These are phyloP conservation scores for Macrophomina phaseolina DNA, from an alignment of 2,329 filamentous ascomycete species.

Conservation along the genomic window DNA sequence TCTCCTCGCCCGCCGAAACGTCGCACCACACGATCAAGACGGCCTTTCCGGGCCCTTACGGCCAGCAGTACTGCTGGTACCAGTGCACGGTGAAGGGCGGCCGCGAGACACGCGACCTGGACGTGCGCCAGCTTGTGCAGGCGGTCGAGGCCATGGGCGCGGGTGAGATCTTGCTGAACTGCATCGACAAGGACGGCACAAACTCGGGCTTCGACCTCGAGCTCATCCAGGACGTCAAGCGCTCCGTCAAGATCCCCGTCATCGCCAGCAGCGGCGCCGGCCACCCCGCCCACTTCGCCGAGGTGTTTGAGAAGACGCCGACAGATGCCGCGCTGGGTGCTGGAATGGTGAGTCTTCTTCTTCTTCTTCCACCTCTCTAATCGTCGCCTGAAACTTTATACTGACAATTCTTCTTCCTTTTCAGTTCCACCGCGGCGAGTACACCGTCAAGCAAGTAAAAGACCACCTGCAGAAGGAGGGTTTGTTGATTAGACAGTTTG, in stretches of 20 bases:
- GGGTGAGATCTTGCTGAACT: conserved; percentile 94
- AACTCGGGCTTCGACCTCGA: conserved; percentile 95
- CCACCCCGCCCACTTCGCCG: conserved; percentile 82
- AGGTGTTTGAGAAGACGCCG: conserved; percentile 84
- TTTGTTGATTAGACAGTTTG: conserved; percentile 79
- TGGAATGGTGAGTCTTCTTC: conserved; percentile 71
- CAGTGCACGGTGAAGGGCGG: conserved; percentile 97
- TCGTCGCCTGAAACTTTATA: background rate
- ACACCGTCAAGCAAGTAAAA: conserved; percentile 93
- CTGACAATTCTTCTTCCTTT: conserved; percentile 27
- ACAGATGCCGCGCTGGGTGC: conserved; percentile 94
- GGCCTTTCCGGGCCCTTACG: conserved; percentile 69
- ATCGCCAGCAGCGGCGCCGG: conserved; percentile 95
- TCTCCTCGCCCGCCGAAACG: conserved; percentile 70
- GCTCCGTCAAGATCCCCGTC: conserved; percentile 85
- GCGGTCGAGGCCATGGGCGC: conserved; percentile 96
- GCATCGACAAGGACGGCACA: conserved; percentile 95
- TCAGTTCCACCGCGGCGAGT: conserved; percentile 90
- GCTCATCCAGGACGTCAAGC: conserved; percentile 86
- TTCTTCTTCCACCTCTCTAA: too few species aligned
- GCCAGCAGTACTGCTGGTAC: conserved; percentile 91
- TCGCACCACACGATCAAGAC: conserved; percentile 79
- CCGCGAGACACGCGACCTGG: conserved; percentile 89
- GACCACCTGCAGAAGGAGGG: conserved; percentile 74
- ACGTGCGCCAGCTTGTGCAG: conserved; percentile 84